These are phyloP conservation scores for Avena insularis DNA, from an alignment of 176 grass and related monocot genomes.

Conservation along the genomic window DNA sequence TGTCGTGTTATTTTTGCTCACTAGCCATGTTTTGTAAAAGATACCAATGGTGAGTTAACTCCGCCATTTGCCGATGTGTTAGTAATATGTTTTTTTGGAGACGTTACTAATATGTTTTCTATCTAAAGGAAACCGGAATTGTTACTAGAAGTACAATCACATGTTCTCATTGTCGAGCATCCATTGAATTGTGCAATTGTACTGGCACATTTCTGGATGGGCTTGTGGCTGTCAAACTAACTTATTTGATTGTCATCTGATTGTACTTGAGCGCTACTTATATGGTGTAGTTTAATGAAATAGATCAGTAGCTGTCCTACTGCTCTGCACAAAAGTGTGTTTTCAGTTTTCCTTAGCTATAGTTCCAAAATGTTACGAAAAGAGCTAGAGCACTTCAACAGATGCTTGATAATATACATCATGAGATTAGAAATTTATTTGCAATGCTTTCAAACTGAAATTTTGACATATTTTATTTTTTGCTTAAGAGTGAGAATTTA, in stretches of 20 bases:
- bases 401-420: background rate
- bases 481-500: background rate
- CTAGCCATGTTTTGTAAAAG: background rate
- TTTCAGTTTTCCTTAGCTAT: background rate
- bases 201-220: background rate
- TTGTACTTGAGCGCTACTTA: background rate
- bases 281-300: background rate
- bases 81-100: background rate
- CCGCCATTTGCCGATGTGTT: background rate
- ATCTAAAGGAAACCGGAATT: background rate
- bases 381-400: background rate
- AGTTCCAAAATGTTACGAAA: constrained; percentile 7
- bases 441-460: constrained; percentile 25
- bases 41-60: background rate
- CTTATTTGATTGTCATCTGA: background rate
- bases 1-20: background rate
- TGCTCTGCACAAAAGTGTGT: background rate
- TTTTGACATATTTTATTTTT: background rate
- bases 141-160: constrained; percentile 1
- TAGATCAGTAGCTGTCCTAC: background rate
- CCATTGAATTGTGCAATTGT: background rate
- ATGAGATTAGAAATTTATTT: background rate
- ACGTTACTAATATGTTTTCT: background rate
- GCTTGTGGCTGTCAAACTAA: constrained; percentile 16
- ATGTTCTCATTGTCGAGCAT: background rate